phyloP scores from a whole-genome alignment of 2,329 filamentous ascomycete genomes.

The Cercospora sp. region DNA sequence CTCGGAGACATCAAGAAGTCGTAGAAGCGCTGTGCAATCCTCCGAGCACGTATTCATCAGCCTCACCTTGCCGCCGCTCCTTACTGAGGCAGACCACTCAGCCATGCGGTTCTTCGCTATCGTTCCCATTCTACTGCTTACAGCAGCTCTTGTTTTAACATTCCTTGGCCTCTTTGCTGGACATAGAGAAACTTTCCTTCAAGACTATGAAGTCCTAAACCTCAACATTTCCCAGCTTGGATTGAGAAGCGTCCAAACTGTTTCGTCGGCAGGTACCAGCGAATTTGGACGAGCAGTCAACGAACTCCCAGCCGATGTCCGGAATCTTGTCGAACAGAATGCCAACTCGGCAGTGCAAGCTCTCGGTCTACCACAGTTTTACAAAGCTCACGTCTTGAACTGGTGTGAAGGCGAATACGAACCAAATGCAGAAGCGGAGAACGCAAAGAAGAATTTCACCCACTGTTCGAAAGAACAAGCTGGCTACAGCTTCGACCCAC shows the following conservation, averaged over 20 bases:
- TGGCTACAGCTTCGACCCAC: slow-evolving; percentile 60
- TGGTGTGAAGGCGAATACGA: slow-evolving; percentile 57
- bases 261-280: slow-evolving; percentile 29
- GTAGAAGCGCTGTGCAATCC: not conserved
- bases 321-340: slow-evolving; percentile 3
- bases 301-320: slow-evolving; percentile 32
- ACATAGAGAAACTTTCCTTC: slow-evolving; percentile 55
- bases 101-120: not conserved
- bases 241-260: slow-evolving; percentile 32
- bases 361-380: slow-evolving; percentile 61
- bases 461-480: slow-evolving; percentile 55
- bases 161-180: slow-evolving; percentile 63
- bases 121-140: slow-evolving; percentile 3
- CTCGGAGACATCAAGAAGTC: not conserved
- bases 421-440: slow-evolving; percentile 43
- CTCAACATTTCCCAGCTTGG: slow-evolving; percentile 60
- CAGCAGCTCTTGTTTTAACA: slow-evolving; percentile 57
- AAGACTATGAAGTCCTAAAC: slow-evolving; percentile 57
- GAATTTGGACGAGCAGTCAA: slow-evolving; percentile 34
- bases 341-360: slow-evolving; percentile 43
- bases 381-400: slow-evolving; percentile 60
- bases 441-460: slow-evolving; percentile 51
- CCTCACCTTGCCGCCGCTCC: not conserved
- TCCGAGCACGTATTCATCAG: not conserved
- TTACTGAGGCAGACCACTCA: not conserved